Evolutionary conservation across 768 basidiomycete genomes (phyloP).

Genomic region (Auricularia auricula-judae): DNA sequence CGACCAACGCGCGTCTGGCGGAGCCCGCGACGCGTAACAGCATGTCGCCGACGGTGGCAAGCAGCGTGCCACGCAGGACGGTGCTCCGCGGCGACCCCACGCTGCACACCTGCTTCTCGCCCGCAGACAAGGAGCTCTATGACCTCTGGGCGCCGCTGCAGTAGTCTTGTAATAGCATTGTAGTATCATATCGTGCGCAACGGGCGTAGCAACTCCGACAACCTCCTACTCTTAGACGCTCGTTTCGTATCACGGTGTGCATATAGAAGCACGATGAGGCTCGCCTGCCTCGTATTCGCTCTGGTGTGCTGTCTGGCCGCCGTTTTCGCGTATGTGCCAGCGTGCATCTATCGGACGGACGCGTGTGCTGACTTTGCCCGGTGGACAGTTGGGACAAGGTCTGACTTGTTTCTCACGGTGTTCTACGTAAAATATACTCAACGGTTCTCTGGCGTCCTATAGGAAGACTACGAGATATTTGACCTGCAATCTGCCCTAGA

Average conservation of each 20-base stretch:
- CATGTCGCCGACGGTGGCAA: background rate
- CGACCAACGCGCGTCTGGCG: background rate
- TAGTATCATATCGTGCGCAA: background rate
- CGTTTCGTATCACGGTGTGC: background rate
- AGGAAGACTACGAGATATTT: slow-evolving; percentile 96
- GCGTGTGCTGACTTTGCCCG: background rate
- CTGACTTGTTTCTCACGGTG: background rate
- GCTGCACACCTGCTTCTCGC: slow-evolving; percentile 64
- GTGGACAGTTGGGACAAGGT: slow-evolving; percentile 8
- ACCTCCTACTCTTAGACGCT: background rate
- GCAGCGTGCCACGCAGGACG: slow-evolving; percentile 12
- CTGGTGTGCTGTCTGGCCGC: background rate
- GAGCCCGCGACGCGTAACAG: slow-evolving; percentile 14
- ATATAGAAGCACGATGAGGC: background rate
- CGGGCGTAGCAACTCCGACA: background rate
- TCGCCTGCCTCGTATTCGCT: background rate
- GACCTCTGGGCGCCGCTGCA: slow-evolving; percentile 58
- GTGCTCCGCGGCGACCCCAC: slow-evolving; percentile 54
- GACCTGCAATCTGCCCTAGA: slow-evolving; percentile 80
- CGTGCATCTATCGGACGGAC: background rate
- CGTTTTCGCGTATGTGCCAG: slow-evolving; percentile 1
- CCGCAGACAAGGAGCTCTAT: slow-evolving; percentile 65
- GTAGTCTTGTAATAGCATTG: slow-evolving; percentile 6
- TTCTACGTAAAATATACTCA: background rate
- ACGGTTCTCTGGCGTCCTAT: slow-evolving; percentile 1